Evolutionary conservation across 805 yeast genomes (phyloP), one percentile per base, ranked within the genome.

Genomic region (Zygosaccharomyces kombuchaensis): DNA sequence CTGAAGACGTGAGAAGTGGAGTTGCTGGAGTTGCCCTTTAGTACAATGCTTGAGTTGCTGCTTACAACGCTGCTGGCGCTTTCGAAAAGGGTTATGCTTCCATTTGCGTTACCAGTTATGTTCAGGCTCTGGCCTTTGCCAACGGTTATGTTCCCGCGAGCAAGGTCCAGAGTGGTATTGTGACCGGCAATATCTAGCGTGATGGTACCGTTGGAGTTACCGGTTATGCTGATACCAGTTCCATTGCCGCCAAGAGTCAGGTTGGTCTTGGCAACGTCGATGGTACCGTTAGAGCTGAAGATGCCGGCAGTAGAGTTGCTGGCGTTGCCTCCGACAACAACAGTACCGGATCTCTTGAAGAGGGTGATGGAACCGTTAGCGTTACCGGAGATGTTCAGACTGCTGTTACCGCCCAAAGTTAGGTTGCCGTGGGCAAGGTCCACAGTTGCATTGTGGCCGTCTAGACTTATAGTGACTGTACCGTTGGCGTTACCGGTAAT

Each of bases 401-500:
- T 38, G 34, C 34, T 16, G 31, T 32, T 32, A 14, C 26, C 34
- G 13, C 34, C 34, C 10, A 38, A 12, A 13, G 41, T 38, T 7
- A 38, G 23, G 41, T 38, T 38, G 22, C 41, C 41, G 34, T 27
- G 29, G 34, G 29, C 31, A 22, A 38, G 31, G 41, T 38, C 29
- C 14, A 38, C 22, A 14, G 41, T 38, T 14, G 29, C 27, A 23
- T 38, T 38, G 9, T 10, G 3, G 34, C 41, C 31, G n/a, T 34
- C 41, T 5, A 22, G 25, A 7, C 34, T 25, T 9, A 38, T 12
- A 5, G 41, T 38, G 25, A 38, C 12, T 16, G 29, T 27, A 13
- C 41, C 41, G 41, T 38, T 38, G 34, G 29, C 31, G 14, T 37
- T 37, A 37, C 41, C 41, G 23, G 41, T 37, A 4, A 37, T 2